Base-by-base conservation (phyloP, 495 filamentous ascomycete species). In the Penicillium cosmopolitanum region DNA sequence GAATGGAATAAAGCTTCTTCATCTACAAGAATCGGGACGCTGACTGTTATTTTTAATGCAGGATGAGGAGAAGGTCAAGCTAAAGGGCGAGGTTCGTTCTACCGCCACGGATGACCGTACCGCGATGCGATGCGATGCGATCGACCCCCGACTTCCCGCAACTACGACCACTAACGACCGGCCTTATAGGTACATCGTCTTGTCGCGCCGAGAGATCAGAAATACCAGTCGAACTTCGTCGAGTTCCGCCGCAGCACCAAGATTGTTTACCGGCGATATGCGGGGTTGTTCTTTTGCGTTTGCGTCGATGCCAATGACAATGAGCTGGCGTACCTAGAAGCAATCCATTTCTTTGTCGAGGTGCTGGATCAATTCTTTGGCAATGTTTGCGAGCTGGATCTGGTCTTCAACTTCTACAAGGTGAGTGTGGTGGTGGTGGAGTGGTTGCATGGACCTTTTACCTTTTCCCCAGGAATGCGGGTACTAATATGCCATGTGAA, bases 241-340 rank as follows among this genome's bases (percentile, higher is more conserved):
- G 95, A 98, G 80, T 89, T 90, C 74, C 80, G 80, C 50, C 67
- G 73, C 52, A 92, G 84, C 87, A 94, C 70, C 64, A 97, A 97
- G 79, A 88, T 98, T 63, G 92, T 98, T 21, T 98, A 98, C 77
- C 89, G 95, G 23, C 87, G 95, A 53, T 98, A 98, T 78, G 95
- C 95, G 1, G 95, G 95, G 0, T 84, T 98, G 21, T 98, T 98
- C 81, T 98, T 98, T 77, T 98, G 95, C 79, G 96, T 93, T 16
- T 97, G 96, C 75, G 95, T 98, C 65, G 95, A 98, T 79, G 94
- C 96, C 53, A 97, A 97, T 73, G 95, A 98, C 75, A 98, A 98
- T 77, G 95, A 98, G 80, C 81, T 98, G 40, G 93, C 96, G 44
- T 98, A 95, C 72, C 81, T 98, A 53, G 95, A 98, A 75, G 95